Base-by-base conservation (phyloP, 805 yeast species). In the Barnettozyma sp. region DNA sequence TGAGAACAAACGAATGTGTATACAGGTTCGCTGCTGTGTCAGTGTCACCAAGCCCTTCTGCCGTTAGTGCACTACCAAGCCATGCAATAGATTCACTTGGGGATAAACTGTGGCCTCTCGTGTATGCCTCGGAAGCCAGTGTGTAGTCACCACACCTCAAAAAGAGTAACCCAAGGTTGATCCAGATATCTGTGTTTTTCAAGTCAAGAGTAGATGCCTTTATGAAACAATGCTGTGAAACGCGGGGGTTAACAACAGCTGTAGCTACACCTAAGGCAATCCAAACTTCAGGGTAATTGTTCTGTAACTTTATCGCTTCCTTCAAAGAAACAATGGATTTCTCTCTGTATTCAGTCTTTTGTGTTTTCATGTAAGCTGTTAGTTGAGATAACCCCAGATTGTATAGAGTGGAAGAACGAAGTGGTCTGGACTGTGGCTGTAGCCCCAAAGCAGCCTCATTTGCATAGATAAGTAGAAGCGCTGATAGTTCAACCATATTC, bases 161-260 rank as follows among this genome's bases (percentile, higher is more conserved):
- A 46, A 83, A 88, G 23, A 92, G 62, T 6, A 82, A 71, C 0
- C 94, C 96, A 39, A 92, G 62, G 47, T 85, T 84, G 12, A 78
- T 70, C 96, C 97, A 92, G 5, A 78, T 70, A 13, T 62, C 61
- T 4, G 80, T 72, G 38, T 82, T 83, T 35, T 74, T 73, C 6
- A 82, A 73, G 32, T 83, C 79, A 26, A 87, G 58, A 0, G 83
- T 68, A 3, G 78, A 60, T 1, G 97, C 88, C 43, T 84, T 81
- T 48, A 92, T 82, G 49, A 83, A 85, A 55, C 96, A 86, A 60
- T 92, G 99, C 58, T 92, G 99, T 0, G 97, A 67, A 6, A 85
- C 82, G 32, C 72, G 70, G 0, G 90, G 78, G 44, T 76, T 82
- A 4, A 66, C 58, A 4, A 74, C 60, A 36, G 78, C 68, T 7